Percentiles rank a stretch among this genome's conserved stretches.
These are phyloP conservation scores for Metroxylon sagu DNA, from an alignment of 176 grass and related monocot genomes.

Conservation along the genomic window DNA sequence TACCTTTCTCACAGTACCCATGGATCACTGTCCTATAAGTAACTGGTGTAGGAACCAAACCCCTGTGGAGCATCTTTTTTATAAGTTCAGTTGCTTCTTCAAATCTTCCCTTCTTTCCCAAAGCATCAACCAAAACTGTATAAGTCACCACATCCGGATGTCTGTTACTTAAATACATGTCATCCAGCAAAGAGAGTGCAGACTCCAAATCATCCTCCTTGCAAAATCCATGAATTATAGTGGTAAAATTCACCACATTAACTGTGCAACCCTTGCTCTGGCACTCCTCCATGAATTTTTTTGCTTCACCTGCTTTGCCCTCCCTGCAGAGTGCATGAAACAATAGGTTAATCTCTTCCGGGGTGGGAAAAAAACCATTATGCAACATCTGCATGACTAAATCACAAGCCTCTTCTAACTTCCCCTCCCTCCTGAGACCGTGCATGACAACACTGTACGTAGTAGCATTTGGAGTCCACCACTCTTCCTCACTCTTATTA, in stretches of 20 bases:
- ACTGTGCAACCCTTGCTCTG: slow-evolving; percentile 74
- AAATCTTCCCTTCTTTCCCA: slow-evolving; percentile 69
- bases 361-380: slow-evolving; percentile 74
- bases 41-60: slow-evolving; percentile 67
- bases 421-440: slow-evolving; percentile 84
- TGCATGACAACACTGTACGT: slow-evolving; percentile 90
- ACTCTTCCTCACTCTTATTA: slow-evolving; percentile 72
- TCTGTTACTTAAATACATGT: slow-evolving; percentile 89
- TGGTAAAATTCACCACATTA: slow-evolving; percentile 95
- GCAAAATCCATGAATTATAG: slow-evolving; percentile 91
- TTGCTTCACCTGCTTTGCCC: slow-evolving; percentile 50
- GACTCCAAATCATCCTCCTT: slow-evolving; percentile 64
- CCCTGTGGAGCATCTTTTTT: slow-evolving; percentile 81
- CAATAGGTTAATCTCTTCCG: slow-evolving; percentile 78
- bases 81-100: slow-evolving; percentile 70
- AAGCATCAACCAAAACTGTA: slow-evolving; percentile 69
- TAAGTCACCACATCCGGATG: slow-evolving; percentile 91
- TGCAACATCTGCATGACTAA: slow-evolving; percentile 71
- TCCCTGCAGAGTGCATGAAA: slow-evolving; percentile 73
- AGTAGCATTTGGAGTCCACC: slow-evolving; percentile 79
- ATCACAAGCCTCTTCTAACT: slow-evolving; percentile 73
- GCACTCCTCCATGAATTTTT: slow-evolving; percentile 84
- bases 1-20: slow-evolving; percentile 62
- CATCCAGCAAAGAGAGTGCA: slow-evolving; percentile 77
- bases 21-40: slow-evolving; percentile 92